Base-by-base conservation (phyloP, 139 green algal species). In the Spirogloea muscicola region DNA sequence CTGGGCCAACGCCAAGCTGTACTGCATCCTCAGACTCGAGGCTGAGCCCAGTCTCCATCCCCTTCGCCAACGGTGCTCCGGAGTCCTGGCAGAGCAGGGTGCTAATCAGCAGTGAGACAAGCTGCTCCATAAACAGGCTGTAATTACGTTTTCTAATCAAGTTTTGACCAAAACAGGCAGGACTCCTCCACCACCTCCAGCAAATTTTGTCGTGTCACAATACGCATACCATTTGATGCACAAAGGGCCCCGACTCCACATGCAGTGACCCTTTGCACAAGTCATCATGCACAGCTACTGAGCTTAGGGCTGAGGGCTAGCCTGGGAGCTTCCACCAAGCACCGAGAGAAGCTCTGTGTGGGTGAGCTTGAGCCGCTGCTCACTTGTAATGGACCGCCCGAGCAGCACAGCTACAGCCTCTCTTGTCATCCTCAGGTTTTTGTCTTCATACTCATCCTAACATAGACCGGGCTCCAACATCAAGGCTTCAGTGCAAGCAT, bases 321-420 rank as follows among this genome's bases (percentile, higher is more conserved):
- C 55, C 39, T 40, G 36, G 10, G 29, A 13, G 55, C 9, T 9
- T 64, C 55, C 55, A 64, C 39, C n/a, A n/a, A n/a, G n/a, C 10
- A 64, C 55, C 10, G 29, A 49, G 36, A 69, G 60, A 18, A 69
- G 60, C 25, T 69, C 60, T 29, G 60, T 69, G 25, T 59, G 7
- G 60, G 25, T 69, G 39, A 69, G 60, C 40, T 69, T 69, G 21
- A 69, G 60, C 21, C 60, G 39, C 40, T 69, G 60, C 40, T 69
- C 60, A 18, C 25, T 69, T 6, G 13, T 58, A 21, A 69, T 9
- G 18, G 60, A 29, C 21, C 25, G 16, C 16, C 7, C 9, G 9
- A 69, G 60, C 13, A 69, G 13, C 13, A 52, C 60, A 5, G 60
- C 57, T 6, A 69, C 60, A 5, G 60, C 60, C 18, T 69, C 60